Percentiles rank a stretch among this genome's conserved stretches.
Conservation (phyloP, 352 stramenopile genomes). For the Phytopythium sindhum region DNA sequence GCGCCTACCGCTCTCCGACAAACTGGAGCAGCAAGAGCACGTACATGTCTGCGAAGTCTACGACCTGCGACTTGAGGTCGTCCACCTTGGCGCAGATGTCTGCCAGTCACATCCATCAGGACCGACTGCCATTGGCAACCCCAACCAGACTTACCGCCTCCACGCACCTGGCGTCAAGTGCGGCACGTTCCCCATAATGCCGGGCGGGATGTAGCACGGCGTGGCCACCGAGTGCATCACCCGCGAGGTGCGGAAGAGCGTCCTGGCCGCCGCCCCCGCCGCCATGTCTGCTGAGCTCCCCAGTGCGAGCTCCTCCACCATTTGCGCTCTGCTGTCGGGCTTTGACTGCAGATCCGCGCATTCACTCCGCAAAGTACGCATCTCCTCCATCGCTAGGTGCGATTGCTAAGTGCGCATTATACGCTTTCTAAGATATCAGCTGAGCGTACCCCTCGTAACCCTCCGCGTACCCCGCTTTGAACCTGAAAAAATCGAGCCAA, state of each 20-base stretch:
- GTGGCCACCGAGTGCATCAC: slow-evolving; percentile 35
- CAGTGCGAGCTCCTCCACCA: slow-evolving; percentile 7
- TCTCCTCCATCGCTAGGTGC: background rate
- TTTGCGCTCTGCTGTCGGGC: background rate
- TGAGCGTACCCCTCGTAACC: too few relatives aligned
- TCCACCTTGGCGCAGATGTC: slow-evolving; percentile 64
- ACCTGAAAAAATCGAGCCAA: too few relatives aligned
- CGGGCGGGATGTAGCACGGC: slow-evolving; percentile 72
- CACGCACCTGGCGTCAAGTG: slow-evolving; percentile 61
- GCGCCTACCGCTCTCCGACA: background rate
- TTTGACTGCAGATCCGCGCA: too few relatives aligned
- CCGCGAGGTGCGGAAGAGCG: slow-evolving; percentile 32
- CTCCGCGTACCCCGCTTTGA: too few relatives aligned
- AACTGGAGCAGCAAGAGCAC: slow-evolving; percentile 2
- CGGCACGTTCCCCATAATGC: slow-evolving; percentile 60
- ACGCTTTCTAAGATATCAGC: too few relatives aligned
- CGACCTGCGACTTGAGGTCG: slow-evolving; percentile 52
- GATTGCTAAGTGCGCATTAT: background rate
- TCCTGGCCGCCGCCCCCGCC: slow-evolving; percentile 2
- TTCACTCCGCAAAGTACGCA: too few relatives aligned
- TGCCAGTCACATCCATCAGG: slow-evolving; percentile 8
- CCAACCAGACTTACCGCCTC: background rate
- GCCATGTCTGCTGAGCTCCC: slow-evolving; percentile 2
- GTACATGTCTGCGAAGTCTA: slow-evolving; percentile 77
- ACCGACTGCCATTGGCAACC: background rate